These are phyloP conservation scores for Ganoderma lingzhi DNA, from an alignment of 1,284 basidiomycete species.

Conservation along the genomic window DNA sequence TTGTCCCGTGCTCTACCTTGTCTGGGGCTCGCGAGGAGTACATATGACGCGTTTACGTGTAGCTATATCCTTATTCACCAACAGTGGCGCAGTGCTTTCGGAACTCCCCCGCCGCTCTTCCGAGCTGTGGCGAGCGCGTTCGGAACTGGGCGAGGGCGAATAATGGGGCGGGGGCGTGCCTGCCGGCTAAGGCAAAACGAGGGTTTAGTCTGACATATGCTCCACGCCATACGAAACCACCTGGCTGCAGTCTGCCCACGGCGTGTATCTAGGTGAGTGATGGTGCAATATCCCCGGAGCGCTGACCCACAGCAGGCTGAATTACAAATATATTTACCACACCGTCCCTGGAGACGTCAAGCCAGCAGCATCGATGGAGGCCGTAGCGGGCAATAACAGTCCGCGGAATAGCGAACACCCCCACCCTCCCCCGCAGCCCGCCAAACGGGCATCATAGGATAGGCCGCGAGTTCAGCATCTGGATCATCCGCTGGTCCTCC, in stretches of 20 bases:
- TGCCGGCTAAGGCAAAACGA: slow-evolving; percentile 16
- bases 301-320: slow-evolving; percentile 9
- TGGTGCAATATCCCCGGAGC: slow-evolving; percentile 14
- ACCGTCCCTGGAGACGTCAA: slow-evolving; percentile 21
- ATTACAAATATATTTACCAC: slow-evolving; percentile 28
- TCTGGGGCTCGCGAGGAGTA: slow-evolving; percentile 28
- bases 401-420: slow-evolving; percentile 7
- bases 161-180: slow-evolving; percentile 2
- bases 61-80: slow-evolving; percentile 30
- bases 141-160: slow-evolving; percentile 14
- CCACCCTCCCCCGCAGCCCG: background rate
- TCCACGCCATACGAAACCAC: slow-evolving; percentile 21
- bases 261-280: slow-evolving; percentile 15
- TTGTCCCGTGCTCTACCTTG: slow-evolving; percentile 17
- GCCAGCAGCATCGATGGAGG: slow-evolving; percentile 3
- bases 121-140: slow-evolving; percentile 17
- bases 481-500: slow-evolving; percentile 70
- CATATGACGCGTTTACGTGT: slow-evolving; percentile 31
- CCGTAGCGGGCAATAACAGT: background rate
- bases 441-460: slow-evolving; percentile 38
- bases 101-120: slow-evolving; percentile 6
- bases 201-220: slow-evolving; percentile 21
- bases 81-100: slow-evolving; percentile 18
- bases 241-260: slow-evolving; percentile 10
- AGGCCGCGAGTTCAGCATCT: slow-evolving; percentile 62